These are phyloP conservation scores for Sugiyamaella qingdaonensis DNA, from an alignment of 805 yeast species.

Conservation along the genomic window DNA sequence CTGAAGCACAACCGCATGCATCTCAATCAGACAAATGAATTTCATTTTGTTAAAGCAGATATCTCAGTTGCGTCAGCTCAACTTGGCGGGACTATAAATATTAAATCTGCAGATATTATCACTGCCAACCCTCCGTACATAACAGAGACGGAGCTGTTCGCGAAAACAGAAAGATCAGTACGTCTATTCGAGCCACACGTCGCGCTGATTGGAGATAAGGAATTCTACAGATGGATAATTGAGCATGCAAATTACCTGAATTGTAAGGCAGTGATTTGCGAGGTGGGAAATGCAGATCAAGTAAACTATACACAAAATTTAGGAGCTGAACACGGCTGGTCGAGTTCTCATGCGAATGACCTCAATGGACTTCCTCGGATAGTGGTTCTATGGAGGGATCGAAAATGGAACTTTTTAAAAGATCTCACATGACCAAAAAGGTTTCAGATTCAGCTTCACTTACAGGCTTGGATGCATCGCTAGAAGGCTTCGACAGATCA, in stretches of 20 bases:
- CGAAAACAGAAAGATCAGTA: constrained; percentile 60
- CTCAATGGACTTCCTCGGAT: constrained; percentile 33
- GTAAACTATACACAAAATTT: constrained; percentile 38
- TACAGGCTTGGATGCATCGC: neutral
- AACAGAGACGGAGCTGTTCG: constrained; percentile 42
- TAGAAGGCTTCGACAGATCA: constrained; percentile 11
- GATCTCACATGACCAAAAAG: neutral
- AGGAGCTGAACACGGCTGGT: constrained; percentile 41
- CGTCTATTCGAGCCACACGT: constrained; percentile 63
- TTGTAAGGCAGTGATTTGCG: constrained; percentile 66
- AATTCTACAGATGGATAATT: constrained; percentile 61
- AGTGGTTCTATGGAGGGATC: constrained; percentile 19
- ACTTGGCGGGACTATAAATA: neutral
- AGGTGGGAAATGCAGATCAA: constrained; percentile 64
- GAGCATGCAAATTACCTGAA: constrained; percentile 38
- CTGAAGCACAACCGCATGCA: constrained; percentile 10
- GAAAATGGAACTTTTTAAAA: constrained; percentile 12
- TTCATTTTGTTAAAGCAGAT: constrained; percentile 11
- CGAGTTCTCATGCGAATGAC: constrained; percentile 46
- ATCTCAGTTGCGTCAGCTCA: constrained; percentile 12
- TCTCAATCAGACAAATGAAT: neutral
- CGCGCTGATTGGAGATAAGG: constrained; percentile 76
- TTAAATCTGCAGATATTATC: constrained; percentile 44
- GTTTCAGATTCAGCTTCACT: neutral
- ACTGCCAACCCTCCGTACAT: constrained; percentile 94